These are phyloP conservation scores for Mrakia hoshinonis DNA, from an alignment of 768 basidiomycete genomes.

Conservation along the genomic window DNA sequence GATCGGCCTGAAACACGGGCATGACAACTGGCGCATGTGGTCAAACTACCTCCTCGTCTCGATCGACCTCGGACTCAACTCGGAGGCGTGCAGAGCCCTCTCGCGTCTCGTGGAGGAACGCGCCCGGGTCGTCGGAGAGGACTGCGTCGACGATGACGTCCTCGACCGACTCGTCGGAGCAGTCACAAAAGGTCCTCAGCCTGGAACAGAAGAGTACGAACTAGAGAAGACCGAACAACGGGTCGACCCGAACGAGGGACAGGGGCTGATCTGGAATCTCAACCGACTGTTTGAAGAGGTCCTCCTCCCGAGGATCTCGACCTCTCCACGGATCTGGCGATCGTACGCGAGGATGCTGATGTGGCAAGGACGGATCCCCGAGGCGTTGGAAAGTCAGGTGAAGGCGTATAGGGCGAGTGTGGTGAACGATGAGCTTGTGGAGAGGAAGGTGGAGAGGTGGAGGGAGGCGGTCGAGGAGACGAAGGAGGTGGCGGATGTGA, in stretches of 20 bases:
- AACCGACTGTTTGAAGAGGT: constrained; percentile 62
- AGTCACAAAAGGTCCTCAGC: constrained; percentile 52
- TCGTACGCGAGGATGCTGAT: constrained; percentile 72
- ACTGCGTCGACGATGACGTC: constrained; percentile 73
- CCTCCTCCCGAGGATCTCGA: constrained; percentile 71
- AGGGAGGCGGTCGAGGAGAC: constrained; percentile 68
- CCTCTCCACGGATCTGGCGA: constrained; percentile 64
- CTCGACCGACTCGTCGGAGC: constrained; percentile 81
- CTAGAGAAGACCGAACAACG: constrained; percentile 32
- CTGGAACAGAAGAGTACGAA: constrained; percentile 29
- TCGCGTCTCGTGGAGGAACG: constrained; percentile 71
- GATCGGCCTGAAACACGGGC: constrained; percentile 71
- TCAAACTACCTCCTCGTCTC: constrained; percentile 90
- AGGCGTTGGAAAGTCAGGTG: constrained; percentile 71
- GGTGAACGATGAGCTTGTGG: constrained; percentile 47
- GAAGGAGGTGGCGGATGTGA: constrained; percentile 69
- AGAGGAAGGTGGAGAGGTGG: constrained; percentile 58
- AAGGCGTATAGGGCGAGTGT: constrained; percentile 70
- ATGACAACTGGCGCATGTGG: constrained; percentile 98
- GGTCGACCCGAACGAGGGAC: constrained; percentile 51
- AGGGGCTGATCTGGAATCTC: constrained; percentile 60
- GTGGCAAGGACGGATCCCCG: constrained; percentile 63
- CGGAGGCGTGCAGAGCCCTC: constrained; percentile 76
- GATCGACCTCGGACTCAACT: constrained; percentile 83
- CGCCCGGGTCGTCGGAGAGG: constrained; percentile 47